Evolutionary conservation across 768 basidiomycete genomes (phyloP).

Genomic region (Daedalea quercina): DNA sequence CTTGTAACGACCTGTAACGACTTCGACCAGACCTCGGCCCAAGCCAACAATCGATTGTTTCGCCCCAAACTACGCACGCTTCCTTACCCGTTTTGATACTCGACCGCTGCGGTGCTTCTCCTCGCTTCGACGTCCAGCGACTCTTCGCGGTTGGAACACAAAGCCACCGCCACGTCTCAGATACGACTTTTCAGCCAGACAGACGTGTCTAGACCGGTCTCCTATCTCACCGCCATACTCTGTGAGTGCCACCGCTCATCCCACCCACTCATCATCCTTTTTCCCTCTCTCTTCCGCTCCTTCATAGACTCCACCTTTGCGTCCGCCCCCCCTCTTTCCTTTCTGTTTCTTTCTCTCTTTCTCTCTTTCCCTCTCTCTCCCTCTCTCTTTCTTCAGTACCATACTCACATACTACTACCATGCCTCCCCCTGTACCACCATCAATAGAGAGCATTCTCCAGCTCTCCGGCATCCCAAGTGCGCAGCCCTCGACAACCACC

Average conservation of each 20-base stretch:
- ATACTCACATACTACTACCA: conserved; percentile 6
- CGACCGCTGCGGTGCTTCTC: neutral
- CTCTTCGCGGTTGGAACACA: neutral
- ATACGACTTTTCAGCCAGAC: neutral
- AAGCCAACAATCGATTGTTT: neutral
- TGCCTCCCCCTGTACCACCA: conserved; percentile 11
- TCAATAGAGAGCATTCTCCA: conserved; percentile 17
- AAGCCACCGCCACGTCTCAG: neutral
- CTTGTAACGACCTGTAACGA: neutral
- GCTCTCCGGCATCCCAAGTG: conserved; percentile 4
- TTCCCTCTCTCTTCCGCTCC: neutral
- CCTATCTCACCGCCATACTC: neutral
- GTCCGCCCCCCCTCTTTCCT: neutral
- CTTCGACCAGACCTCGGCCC: neutral
- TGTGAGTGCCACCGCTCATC: neutral
- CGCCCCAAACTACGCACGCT: neutral
- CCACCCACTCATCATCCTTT: neutral
- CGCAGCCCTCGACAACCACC: conserved; percentile 1
- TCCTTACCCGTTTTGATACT: neutral
- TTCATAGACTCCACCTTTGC: neutral
- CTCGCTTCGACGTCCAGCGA: neutral
- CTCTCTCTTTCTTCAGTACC: neutral
- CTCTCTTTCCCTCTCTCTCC: neutral
- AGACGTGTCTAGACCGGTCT: neutral
- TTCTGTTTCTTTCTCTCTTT: neutral